Conservation (phyloP, 257 asterid species). For the Rhazya stricta region DNA sequence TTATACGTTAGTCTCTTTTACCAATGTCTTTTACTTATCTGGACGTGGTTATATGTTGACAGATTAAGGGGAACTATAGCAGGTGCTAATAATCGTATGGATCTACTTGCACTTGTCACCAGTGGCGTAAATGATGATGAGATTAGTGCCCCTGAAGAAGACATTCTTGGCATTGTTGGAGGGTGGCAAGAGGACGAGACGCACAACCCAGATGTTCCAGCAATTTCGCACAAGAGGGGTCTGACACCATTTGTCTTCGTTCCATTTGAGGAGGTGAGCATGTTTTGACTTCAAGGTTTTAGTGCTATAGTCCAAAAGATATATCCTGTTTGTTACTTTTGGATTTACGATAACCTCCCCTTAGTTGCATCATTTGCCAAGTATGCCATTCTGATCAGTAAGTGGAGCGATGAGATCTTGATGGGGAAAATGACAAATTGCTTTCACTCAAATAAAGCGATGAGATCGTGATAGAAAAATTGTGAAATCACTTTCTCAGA, state of each 20-base stretch:
- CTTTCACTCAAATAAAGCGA: not conserved
- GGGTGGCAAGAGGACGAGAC: constrained; percentile 94
- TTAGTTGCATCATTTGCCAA: not conserved
- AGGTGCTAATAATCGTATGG: constrained; percentile 93
- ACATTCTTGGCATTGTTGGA: constrained; percentile 80
- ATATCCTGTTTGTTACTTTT: not conserved
- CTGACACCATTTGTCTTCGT: constrained; percentile 84
- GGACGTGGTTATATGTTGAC: constrained; percentile 10
- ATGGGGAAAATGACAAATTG: not conserved
- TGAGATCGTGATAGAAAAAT: not conserved
- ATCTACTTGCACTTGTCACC: constrained; percentile 73
- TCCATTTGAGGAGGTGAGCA: constrained; percentile 84
- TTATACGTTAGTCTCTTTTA: not conserved
- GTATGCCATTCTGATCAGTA: not conserved
- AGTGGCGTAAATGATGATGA: constrained; percentile 72
- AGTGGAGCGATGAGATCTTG: not conserved
- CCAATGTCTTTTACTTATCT: not conserved
- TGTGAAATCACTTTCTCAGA: not conserved
- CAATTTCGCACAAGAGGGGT: constrained; percentile 81
- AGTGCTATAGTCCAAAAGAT: not conserved
- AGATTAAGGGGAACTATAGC: constrained; percentile 81
- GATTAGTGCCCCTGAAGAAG: constrained; percentile 58
- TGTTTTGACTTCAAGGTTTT: constrained; percentile 1
- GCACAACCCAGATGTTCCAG: constrained; percentile 88
- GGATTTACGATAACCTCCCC: not conserved